Evolutionary conservation across 345 rosid species (phyloP), one percentile per base, ranked within the genome.

Genomic region (Diplotaxis tenuifolia): DNA sequence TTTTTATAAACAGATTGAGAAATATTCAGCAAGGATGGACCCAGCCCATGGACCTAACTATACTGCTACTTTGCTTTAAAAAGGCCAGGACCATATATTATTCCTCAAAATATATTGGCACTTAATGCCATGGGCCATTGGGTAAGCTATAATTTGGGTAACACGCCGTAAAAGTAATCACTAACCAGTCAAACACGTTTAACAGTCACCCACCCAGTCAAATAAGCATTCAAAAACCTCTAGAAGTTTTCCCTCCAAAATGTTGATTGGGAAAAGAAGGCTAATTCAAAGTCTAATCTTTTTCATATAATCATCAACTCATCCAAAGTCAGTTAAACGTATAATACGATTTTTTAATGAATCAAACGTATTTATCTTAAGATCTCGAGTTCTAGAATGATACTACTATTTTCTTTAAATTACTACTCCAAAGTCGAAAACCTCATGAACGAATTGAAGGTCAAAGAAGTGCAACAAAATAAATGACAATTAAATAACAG

Each of bases 31-130:
- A 61, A 68, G 2, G 58, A 67, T 75, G 55, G 68, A 61, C 67
- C 68, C 68, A 74, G 68, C 78, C 73, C 74, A 75, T 67, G 62
- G 62, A 60, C 32, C 32, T 50, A 60, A 25, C 32, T 50, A 67
- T 1, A 34, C 62, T 34, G 47, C 25, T 18, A n/a, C 3, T 49
- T 66, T 11, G 19, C 9, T 31, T 10, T 58, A 6, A 2, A 47
- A 57, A 50, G 72, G 55, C 73, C 42, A 9, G 21, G 38, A 10
- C 38, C 21, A 54, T 22, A 25, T 23, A 31, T 65, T 20, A 14
- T 65, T 40, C 27, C 62, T 27, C 8, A 8, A 10, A 21, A n/a
- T 55, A 28, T 40, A 21, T 55, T 27, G 9, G 4, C 11, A 54
- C 36, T 5, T 14, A 52, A 21, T 22, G 12, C 27, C 20, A 38